Evolutionary conservation across 2,329 filamentous ascomycete species (phyloP).

Genomic region (Stemphylium vesicarium): DNA sequence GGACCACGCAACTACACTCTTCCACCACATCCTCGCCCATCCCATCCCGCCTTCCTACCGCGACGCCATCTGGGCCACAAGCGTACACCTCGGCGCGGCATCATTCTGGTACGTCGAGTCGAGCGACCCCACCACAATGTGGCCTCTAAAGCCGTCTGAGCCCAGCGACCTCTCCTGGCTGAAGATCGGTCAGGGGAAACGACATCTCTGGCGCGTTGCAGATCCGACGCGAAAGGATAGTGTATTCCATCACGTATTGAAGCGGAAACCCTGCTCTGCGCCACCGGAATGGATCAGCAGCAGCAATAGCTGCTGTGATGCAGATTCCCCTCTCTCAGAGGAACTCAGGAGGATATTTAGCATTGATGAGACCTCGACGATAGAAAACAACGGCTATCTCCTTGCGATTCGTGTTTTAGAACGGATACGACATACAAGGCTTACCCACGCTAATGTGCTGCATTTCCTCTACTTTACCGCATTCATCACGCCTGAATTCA

Average conservation of each 20-base stretch:
- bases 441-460: conserved; percentile 52
- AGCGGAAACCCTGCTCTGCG: conserved; percentile 21
- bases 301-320: background rate
- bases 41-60: too few relatives aligned
- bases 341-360: conserved; percentile 42
- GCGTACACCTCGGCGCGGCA: too few relatives aligned
- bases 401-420: conserved; percentile 47
- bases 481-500: conserved; percentile 54
- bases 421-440: conserved; percentile 46
- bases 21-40: too few relatives aligned
- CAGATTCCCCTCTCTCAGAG: conserved; percentile 36
- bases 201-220: too few relatives aligned
- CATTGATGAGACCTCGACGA: conserved; percentile 26
- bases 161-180: too few relatives aligned
- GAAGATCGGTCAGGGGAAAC: too few relatives aligned
- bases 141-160: too few relatives aligned
- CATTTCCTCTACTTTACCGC: conserved; percentile 58
- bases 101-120: too few relatives aligned
- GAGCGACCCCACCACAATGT: too few relatives aligned
- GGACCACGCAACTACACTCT: too few relatives aligned
- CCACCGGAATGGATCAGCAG: conserved; percentile 18
- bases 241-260: conserved; percentile 51
- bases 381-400: conserved; percentile 34
- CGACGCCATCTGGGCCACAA: too few relatives aligned
- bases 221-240: conserved; percentile 53